phyloP scores from a whole-genome alignment of 306 rosid genomes.

The Senna siamea region DNA sequence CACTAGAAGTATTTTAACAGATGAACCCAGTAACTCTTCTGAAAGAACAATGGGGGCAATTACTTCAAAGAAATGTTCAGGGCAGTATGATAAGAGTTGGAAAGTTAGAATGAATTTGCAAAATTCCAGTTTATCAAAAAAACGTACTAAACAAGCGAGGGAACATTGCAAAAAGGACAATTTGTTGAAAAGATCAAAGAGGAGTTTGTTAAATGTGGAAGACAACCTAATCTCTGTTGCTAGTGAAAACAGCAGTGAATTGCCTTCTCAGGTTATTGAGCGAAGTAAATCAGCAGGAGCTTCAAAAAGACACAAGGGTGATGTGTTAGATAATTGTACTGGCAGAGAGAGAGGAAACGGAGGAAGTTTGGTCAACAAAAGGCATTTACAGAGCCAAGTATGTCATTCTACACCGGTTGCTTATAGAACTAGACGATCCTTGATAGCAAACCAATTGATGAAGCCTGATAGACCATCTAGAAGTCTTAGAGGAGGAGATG shows the following conservation, averaged over 20 bases:
- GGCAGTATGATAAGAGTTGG: conserved; percentile 49
- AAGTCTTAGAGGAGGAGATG: conserved; percentile 40
- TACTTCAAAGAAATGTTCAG: conserved; percentile 42
- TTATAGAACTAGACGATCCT: conserved; percentile 68
- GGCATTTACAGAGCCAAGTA: conserved; percentile 40
- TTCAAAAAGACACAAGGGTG: conserved; percentile 37
- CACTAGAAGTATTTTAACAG: conserved; percentile 37
- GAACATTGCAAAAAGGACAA: conserved; percentile 34
- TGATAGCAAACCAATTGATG: conserved; percentile 40
- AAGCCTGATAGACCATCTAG: conserved; percentile 37
- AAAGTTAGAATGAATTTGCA: conserved; percentile 35
- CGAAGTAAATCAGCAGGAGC: conserved; percentile 43
- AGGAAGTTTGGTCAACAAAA: conserved; percentile 25
- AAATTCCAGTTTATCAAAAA: conserved; percentile 44
- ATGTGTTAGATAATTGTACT: conserved; percentile 32
- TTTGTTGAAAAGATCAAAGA: conserved; percentile 41
- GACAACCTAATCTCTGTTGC: conserved; percentile 31
- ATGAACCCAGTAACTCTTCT: conserved; percentile 41
- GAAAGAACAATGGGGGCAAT: conserved; percentile 35
- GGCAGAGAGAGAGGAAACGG: conserved; percentile 23
- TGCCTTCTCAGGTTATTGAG: conserved; percentile 21
- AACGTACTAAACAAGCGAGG: conserved; percentile 36
- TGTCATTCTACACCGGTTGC: conserved; percentile 56
- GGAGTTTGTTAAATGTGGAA: conserved; percentile 40
- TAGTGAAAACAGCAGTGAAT: conserved; percentile 33